Percentiles rank a stretch among this genome's conserved stretches.
These are phyloP conservation scores for Pseudogymnoascus sp. DNA, from an alignment of 2,329 filamentous ascomycete species.

Conservation along the genomic window DNA sequence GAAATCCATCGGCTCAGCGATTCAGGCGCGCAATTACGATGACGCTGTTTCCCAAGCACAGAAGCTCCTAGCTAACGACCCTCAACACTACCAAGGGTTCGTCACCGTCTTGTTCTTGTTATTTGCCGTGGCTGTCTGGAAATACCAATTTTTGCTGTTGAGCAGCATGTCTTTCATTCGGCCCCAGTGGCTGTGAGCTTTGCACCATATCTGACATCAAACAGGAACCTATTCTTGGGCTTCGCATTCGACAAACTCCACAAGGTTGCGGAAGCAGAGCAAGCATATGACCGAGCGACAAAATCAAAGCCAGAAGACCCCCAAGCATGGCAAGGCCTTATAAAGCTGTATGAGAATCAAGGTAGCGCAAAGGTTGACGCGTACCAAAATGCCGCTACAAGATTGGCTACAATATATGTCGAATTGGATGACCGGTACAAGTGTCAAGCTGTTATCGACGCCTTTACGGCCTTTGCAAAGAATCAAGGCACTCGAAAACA, in stretches of 20 bases:
- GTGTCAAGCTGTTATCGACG: constrained; percentile 64
- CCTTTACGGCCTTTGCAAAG: constrained; percentile 67
- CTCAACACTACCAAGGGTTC: constrained; percentile 74
- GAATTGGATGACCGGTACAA: constrained; percentile 57
- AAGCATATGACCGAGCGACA: constrained; percentile 65
- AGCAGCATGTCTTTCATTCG: neutral
- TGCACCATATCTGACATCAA: neutral
- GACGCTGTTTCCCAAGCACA: constrained; percentile 63
- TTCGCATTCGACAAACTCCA: constrained; percentile 74
- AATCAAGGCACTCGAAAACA: constrained; percentile 64
- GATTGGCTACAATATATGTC: constrained; percentile 66
- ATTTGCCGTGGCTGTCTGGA: neutral
- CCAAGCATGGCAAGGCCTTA: constrained; percentile 86
- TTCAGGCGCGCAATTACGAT: constrained; percentile 72
- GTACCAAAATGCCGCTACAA: constrained; percentile 66
- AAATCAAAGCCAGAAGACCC: constrained; percentile 63
- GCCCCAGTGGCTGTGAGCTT: neutral
- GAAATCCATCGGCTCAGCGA: constrained; percentile 70
- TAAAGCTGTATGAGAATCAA: constrained; percentile 77
- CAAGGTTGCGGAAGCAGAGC: constrained; percentile 64
- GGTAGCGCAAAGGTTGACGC: constrained; percentile 58
- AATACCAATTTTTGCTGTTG: neutral
- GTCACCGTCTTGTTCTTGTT: constrained; percentile 22
- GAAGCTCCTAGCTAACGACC: constrained; percentile 61
- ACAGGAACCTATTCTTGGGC: constrained; percentile 74